A percentile compares a stretch with the other conserved stretches of the same genome.
These are phyloP conservation scores for Hansenula sp. DNA, from an alignment of 1,139 yeast species.

Conservation along the genomic window DNA sequence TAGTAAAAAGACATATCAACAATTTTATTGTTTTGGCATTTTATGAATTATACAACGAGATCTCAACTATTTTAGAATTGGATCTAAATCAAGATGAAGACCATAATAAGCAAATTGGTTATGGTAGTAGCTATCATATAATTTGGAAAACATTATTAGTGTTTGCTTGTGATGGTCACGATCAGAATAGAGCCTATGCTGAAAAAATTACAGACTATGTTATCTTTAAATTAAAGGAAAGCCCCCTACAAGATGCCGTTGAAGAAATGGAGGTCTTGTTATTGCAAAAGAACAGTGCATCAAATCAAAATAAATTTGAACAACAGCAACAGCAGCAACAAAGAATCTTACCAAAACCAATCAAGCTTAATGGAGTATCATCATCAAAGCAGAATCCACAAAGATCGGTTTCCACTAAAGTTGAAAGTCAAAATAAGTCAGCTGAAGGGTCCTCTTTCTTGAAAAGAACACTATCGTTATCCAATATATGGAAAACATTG, in stretches of 20 bases:
- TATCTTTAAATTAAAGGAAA: slow-evolving; percentile 58
- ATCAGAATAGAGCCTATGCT: slow-evolving; percentile 74
- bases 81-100: slow-evolving; percentile 45
- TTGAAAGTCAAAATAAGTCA: slow-evolving; percentile 2
- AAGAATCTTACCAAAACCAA: slow-evolving; percentile 19
- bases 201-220: slow-evolving; percentile 74
- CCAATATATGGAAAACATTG: slow-evolving; percentile 17
- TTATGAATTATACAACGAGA: slow-evolving; percentile 55
- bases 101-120: slow-evolving; percentile 61
- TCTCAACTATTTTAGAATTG: slow-evolving; percentile 23
- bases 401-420: slow-evolving; percentile 10
- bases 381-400: neutral
- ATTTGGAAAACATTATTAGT: slow-evolving; percentile 84
- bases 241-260: slow-evolving; percentile 59
- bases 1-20: slow-evolving; percentile 65
- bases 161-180: slow-evolving; percentile 84
- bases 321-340: slow-evolving; percentile 21
- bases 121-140: slow-evolving; percentile 83
- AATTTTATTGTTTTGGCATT: slow-evolving; percentile 87
- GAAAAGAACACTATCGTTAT: slow-evolving; percentile 22
- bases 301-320: slow-evolving; percentile 30
- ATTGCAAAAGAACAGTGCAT: slow-evolving; percentile 38
- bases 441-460: slow-evolving; percentile 13
- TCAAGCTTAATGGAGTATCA: slow-evolving; percentile 18
- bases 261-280: slow-evolving; percentile 62